Conservation (phyloP, 2,329 filamentous ascomycete genomes). For the Cryphonectria nitschkei region DNA sequence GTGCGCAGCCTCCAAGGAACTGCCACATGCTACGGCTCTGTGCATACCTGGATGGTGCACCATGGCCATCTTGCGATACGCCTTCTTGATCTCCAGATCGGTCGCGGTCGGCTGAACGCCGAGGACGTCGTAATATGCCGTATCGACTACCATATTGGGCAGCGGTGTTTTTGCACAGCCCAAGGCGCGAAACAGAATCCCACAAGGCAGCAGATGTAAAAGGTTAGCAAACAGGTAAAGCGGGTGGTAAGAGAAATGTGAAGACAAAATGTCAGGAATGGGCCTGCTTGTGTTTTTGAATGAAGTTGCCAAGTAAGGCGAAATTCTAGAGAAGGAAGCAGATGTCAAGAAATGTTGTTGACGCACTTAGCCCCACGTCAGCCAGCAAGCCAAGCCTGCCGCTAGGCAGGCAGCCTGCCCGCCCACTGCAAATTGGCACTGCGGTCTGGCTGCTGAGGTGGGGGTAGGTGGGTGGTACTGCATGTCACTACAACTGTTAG, state of each 20-base stretch:
- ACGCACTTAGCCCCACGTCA: conserved; percentile 10
- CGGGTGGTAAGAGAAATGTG: not conserved
- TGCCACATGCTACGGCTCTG: not conserved
- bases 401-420: not conserved
- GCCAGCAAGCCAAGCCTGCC: not conserved
- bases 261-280: not conserved
- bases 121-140: conserved; percentile 84
- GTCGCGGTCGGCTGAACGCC: conserved; percentile 84
- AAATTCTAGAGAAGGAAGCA: not conserved
- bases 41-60: conserved; percentile 80
- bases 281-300: not conserved
- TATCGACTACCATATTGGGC: conserved; percentile 79
- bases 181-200: not conserved
- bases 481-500: not conserved
- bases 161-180: conserved; percentile 6
- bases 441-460: not conserved
- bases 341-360: conserved; percentile 8
- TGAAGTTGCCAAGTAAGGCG: not conserved
- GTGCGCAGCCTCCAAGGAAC: not conserved
- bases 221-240: not conserved
- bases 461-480: not conserved
- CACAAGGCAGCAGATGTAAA: not conserved
- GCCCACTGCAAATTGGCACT: conserved; percentile 12
- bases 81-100: conserved; percentile 95
- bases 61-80: conserved; percentile 93